Evolutionary conservation across 1,284 basidiomycete species (phyloP).

Genomic region (Leccinum laetum): DNA sequence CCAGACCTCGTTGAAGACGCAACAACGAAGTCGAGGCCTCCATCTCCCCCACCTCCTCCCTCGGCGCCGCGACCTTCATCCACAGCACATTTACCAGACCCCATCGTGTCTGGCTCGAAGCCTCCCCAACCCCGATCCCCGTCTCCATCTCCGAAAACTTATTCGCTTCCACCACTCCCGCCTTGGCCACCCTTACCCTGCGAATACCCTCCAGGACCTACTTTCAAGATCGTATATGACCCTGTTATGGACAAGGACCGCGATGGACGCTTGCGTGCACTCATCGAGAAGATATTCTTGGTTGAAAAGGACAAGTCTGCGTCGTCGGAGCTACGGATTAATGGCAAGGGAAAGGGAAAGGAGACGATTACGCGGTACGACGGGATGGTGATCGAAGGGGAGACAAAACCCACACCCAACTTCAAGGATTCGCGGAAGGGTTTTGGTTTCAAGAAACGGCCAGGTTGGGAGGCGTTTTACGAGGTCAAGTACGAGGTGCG

Average conservation of each 20-base stretch:
- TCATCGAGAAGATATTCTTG: slow-evolving; percentile 54
- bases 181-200: slow-evolving; percentile 46
- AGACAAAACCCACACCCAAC: slow-evolving; percentile 35
- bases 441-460: slow-evolving; percentile 40
- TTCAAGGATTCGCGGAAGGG: slow-evolving; percentile 57
- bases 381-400: slow-evolving; percentile 55
- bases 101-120: slow-evolving; percentile 31
- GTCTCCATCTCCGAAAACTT: slow-evolving; percentile 25
- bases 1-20: too few species aligned
- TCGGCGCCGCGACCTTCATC: slow-evolving; percentile 22
- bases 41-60: slow-evolving; percentile 24
- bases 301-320: slow-evolving; percentile 34
- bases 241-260: slow-evolving; percentile 49
- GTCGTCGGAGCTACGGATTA: slow-evolving; percentile 44
- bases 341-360: slow-evolving; percentile 63
- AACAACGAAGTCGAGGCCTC: slow-evolving; percentile 9
- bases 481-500: slow-evolving; percentile 64
- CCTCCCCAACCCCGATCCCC: slow-evolving; percentile 12
- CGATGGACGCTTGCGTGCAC: slow-evolving; percentile 43
- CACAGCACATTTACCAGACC: slow-evolving; percentile 25
- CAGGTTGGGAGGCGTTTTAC: slow-evolving; percentile 45
- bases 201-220: slow-evolving; percentile 46
- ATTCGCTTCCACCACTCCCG: slow-evolving; percentile 40
- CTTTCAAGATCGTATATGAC: slow-evolving; percentile 67
- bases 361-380: slow-evolving; percentile 56